A percentile compares a stretch with the other conserved stretches of the same genome.
phyloP scores from a whole-genome alignment of 345 rosid genomes.

The Eucalyptus tenuipes region DNA sequence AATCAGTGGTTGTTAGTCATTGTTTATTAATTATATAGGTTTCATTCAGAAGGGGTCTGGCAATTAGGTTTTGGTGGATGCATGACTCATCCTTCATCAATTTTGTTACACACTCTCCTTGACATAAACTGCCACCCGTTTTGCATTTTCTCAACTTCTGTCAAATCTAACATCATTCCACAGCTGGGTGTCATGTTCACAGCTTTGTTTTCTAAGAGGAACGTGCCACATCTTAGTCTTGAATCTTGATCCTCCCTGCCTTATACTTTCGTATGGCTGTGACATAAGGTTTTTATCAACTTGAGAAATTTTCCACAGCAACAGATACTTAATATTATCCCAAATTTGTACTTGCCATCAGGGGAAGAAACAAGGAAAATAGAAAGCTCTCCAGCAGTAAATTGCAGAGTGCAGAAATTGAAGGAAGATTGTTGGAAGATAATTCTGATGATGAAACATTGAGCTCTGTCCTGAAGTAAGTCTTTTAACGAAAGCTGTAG shows the following conservation, averaged over 20 bases:
- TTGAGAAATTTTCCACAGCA: not conserved
- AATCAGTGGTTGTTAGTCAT: not conserved
- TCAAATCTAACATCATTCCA: not conserved
- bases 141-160: not conserved
- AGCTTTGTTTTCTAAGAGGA: not conserved
- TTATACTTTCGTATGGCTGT: not conserved
- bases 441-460: slow-evolving; percentile 29
- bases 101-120: not conserved
- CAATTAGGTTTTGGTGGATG: not conserved
- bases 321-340: not conserved
- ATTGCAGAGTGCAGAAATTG: not conserved
- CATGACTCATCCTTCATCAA: not conserved
- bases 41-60: not conserved
- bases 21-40: not conserved
- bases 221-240: not conserved
- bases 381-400: not conserved
- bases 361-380: slow-evolving; percentile 8
- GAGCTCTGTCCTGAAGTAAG: slow-evolving; percentile 27
- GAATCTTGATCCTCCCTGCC: not conserved
- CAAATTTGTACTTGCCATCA: not conserved
- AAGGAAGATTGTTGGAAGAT: slow-evolving; percentile 1
- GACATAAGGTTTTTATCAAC: not conserved
- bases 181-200: not conserved
- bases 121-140: not conserved
- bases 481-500: not conserved